These are phyloP conservation scores for Chrysosporium queenslandicum DNA, from an alignment of 2,329 filamentous ascomycete genomes.

Conservation along the genomic window DNA sequence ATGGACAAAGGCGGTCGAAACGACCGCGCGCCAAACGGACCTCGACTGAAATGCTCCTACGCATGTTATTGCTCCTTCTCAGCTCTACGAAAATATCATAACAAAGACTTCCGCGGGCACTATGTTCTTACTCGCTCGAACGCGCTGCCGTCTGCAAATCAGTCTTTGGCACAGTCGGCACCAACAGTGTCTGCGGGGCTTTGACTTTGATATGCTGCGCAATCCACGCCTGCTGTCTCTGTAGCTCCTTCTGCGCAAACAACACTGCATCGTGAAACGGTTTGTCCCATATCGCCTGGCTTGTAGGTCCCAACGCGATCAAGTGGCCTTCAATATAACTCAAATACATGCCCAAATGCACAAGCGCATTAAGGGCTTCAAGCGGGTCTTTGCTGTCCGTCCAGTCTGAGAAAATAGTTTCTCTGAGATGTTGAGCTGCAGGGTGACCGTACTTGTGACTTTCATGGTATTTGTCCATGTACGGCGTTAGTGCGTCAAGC, in stretches of 20 bases:
- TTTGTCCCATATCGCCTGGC: slow-evolving; percentile 29
- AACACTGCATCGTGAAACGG: slow-evolving; percentile 25
- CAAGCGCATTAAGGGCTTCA: slow-evolving; percentile 24
- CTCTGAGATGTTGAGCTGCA: slow-evolving; percentile 20
- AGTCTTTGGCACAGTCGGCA: slow-evolving; percentile 20
- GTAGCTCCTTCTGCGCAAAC: slow-evolving; percentile 18
- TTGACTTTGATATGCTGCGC: slow-evolving; percentile 28
- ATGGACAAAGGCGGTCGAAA: slow-evolving; percentile 26
- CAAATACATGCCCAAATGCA: slow-evolving; percentile 23
- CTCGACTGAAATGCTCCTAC: no score
- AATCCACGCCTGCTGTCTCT: slow-evolving; percentile 27
- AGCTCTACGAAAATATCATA: neutral
- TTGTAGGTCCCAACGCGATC: slow-evolving; percentile 24
- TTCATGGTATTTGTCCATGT: slow-evolving; percentile 23
- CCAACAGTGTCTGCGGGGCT: slow-evolving; percentile 30
- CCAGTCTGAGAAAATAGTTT: slow-evolving; percentile 23
- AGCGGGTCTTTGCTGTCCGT: slow-evolving; percentile 22
- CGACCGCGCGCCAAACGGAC: no score
- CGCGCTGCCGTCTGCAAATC: neutral
- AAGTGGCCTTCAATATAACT: slow-evolving; percentile 26
- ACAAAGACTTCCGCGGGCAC: neutral
- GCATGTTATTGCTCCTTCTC: neutral
- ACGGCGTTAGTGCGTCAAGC: slow-evolving; percentile 18
- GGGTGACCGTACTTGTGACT: slow-evolving; percentile 20
- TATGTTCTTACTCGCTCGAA: neutral